Percentiles rank a stretch among this genome's conserved stretches.
phyloP scores from a whole-genome alignment of 257 asterid species.

The Solanum habrochaites region DNA sequence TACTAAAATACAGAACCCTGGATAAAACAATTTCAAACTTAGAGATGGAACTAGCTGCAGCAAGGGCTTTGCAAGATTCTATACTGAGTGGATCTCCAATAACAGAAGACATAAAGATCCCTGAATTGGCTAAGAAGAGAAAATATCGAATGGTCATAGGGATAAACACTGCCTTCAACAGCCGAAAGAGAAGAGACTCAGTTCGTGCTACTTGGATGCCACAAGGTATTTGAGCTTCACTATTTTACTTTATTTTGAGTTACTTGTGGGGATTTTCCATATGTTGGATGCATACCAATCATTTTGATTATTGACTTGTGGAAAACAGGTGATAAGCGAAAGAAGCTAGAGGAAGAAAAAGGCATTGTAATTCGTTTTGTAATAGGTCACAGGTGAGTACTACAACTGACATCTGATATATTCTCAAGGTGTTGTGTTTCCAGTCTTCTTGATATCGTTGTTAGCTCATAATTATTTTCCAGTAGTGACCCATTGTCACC shows the following conservation, averaged over 20 bases:
- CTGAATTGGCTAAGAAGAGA: conserved; percentile 51
- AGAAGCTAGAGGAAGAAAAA: conserved; percentile 56
- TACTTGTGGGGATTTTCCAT: neutral
- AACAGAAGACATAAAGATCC: conserved; percentile 56
- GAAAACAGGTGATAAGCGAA: conserved; percentile 35
- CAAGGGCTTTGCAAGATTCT: conserved; percentile 83
- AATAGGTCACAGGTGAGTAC: conserved; percentile 48
- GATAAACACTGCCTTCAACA: conserved; percentile 78
- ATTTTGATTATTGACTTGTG: conserved; percentile 4
- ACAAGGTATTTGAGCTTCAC: conserved; percentile 40
- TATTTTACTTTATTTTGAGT: neutral
- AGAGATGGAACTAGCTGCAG: conserved; percentile 88
- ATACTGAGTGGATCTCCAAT: conserved; percentile 72
- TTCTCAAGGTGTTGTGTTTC: neutral
- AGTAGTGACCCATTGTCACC: neutral
- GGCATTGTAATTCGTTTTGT: conserved; percentile 47
- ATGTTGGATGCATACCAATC: neutral
- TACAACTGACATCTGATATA: neutral
- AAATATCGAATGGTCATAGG: conserved; percentile 80
- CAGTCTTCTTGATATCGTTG: neutral
- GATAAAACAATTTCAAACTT: conserved; percentile 75
- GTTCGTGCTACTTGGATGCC: conserved; percentile 93
- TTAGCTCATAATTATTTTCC: neutral
- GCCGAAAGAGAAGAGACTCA: conserved; percentile 88
- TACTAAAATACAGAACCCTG: conserved; percentile 40